Percentiles rank a stretch among this genome's conserved stretches.
Conservation (phyloP, 805 yeast genomes). For the Millerago galiae region DNA sequence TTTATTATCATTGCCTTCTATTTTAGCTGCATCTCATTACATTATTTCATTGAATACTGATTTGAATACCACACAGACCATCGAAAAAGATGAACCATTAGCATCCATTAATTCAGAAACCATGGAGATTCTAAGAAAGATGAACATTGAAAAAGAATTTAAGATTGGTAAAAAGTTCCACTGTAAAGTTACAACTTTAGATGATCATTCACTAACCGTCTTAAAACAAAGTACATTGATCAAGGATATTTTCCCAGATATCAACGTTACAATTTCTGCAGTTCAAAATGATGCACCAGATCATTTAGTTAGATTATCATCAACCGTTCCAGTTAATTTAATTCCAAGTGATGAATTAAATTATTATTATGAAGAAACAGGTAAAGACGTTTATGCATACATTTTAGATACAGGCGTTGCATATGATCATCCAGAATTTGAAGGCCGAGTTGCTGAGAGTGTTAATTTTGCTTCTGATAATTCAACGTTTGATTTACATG, state of each 20-base stretch:
- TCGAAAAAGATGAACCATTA: neutral
- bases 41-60: constrained; percentile 1
- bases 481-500: constrained; percentile 49
- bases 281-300: constrained; percentile 47
- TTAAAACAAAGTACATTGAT: constrained; percentile 4
- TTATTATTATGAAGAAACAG: constrained; percentile 46
- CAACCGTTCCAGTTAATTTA: constrained; percentile 26
- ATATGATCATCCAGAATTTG: constrained; percentile 51
- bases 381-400: constrained; percentile 63
- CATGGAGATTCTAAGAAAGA: constrained; percentile 3
- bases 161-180: constrained; percentile 7
- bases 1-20: neutral
- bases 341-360: constrained; percentile 17
- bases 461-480: constrained; percentile 49
- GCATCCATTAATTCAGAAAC: constrained; percentile 2
- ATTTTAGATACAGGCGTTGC: constrained; percentile 78
- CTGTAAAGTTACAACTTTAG: constrained; percentile 7
- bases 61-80: neutral
- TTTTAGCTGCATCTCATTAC: constrained; percentile 2
- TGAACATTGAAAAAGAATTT: constrained; percentile 2
- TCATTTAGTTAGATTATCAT: constrained; percentile 57
- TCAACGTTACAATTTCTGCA: constrained; percentile 44
- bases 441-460: constrained; percentile 54
- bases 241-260: constrained; percentile 25
- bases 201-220: neutral